Conservation (phyloP, 345 rosid genomes). For the Moringa oleifera region DNA sequence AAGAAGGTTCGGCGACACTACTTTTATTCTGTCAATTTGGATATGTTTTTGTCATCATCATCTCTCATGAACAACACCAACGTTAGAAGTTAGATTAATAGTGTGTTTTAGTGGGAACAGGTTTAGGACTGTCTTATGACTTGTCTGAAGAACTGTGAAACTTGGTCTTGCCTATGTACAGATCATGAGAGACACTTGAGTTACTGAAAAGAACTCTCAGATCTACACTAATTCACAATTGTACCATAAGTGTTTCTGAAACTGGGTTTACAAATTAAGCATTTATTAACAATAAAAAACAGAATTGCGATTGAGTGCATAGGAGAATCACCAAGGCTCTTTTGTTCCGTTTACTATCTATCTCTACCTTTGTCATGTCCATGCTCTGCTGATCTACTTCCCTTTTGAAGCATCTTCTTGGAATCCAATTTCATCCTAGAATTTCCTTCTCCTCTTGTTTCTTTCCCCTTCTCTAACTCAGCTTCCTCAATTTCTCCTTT, state of each 20-base stretch:
- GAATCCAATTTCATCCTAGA: conserved; percentile 24
- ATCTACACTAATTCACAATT: neutral
- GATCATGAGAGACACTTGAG: no score
- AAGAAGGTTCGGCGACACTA: no score
- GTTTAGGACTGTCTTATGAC: no score
- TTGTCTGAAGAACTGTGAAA: no score
- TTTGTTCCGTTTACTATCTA: conserved; percentile 4
- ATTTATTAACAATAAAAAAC: neutral
- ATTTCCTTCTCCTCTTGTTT: conserved; percentile 23
- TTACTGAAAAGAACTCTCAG: no score
- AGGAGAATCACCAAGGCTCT: neutral
- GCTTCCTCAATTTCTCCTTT: conserved; percentile 29
- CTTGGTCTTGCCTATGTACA: no score
- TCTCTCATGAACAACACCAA: no score
- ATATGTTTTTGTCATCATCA: no score
- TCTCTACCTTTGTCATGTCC: conserved; percentile 25
- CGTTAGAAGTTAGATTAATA: no score
- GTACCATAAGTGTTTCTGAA: neutral
- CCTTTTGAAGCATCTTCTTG: conserved; percentile 23
- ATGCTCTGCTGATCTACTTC: conserved; percentile 30
- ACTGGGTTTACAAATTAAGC: neutral
- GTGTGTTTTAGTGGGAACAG: no score
- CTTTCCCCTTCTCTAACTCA: conserved; percentile 27
- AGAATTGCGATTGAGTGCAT: neutral
- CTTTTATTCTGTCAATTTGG: no score